Percentiles rank a stretch among this genome's conserved stretches.
Evolutionary conservation across 345 rosid genomes (phyloP).

Genomic region (Balakata baccata): DNA sequence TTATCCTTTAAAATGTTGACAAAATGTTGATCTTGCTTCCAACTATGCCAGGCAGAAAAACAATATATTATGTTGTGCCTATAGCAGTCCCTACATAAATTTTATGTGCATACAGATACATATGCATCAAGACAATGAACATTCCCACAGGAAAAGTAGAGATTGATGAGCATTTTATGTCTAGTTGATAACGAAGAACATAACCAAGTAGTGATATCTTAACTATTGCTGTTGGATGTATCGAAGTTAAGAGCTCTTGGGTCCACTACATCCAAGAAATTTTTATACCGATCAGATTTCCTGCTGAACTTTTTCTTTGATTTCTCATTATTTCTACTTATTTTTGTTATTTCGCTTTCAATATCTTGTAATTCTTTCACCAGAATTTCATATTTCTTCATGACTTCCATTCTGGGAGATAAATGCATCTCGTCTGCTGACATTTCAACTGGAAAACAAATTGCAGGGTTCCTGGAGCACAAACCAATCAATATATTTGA

Average conservation of each 20-base stretch:
- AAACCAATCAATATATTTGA: background rate
- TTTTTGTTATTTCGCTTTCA: background rate
- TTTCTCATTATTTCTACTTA: background rate
- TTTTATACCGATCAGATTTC: background rate
- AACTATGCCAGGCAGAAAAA: no score
- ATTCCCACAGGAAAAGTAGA: no score
- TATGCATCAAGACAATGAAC: no score
- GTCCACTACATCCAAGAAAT: background rate
- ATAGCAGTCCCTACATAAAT: no score
- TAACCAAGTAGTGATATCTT: background rate
- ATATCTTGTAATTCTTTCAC: slow-evolving; percentile 1
- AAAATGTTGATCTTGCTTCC: no score
- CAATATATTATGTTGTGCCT: no score
- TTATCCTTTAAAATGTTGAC: no score
- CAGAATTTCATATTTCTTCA: slow-evolving; percentile 8
- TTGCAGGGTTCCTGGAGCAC: slow-evolving; percentile 35
- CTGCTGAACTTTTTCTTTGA: slow-evolving; percentile 7
- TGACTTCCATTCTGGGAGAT: background rate
- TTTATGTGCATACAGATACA: no score
- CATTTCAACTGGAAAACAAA: slow-evolving; percentile 36
- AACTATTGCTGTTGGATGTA: background rate
- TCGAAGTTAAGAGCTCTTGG: background rate
- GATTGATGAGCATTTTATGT: no score
- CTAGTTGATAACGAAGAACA: no score
- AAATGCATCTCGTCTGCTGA: background rate